A percentile compares a stretch with the other conserved stretches of the same genome.
These are phyloP conservation scores for Zelonia costaricensis DNA, from an alignment of 208 protist species.

Conservation along the genomic window DNA sequence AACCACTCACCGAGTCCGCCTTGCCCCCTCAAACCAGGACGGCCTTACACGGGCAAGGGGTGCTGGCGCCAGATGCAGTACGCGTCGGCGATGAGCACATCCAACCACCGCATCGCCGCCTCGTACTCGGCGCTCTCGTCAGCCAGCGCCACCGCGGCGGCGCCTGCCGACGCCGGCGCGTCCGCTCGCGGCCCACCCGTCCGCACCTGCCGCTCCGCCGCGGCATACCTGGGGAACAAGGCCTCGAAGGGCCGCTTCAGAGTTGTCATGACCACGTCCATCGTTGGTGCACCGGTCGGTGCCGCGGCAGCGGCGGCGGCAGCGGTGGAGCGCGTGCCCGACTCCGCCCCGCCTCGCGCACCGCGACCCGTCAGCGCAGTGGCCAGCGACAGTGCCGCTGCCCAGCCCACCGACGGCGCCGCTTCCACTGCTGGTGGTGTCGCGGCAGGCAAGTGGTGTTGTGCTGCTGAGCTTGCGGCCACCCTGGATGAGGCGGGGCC, in stretches of 20 bases:
- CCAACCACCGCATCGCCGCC: constrained; percentile 50
- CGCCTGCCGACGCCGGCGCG: no score
- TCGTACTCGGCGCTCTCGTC: constrained; percentile 10
- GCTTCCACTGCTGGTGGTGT: no score
- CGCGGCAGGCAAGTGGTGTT: no score
- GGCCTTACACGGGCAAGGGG: background rate
- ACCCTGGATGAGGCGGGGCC: background rate
- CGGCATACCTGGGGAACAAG: constrained; percentile 19
- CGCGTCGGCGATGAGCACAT: constrained; percentile 54
- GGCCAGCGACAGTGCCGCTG: background rate
- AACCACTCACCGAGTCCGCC: no score
- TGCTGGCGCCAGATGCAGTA: constrained; percentile 51
- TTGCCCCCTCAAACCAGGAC: no score
- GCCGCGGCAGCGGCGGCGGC: background rate
- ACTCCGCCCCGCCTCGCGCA: background rate
- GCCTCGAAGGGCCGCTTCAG: constrained; percentile 27
- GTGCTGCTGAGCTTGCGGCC: background rate
- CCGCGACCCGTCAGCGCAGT: background rate
- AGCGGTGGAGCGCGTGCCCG: background rate
- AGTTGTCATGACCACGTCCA: constrained; percentile 25
- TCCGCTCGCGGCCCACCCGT: background rate
- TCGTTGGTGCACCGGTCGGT: constrained; percentile 2
- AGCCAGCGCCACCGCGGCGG: background rate
- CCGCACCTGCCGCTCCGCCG: constrained; percentile 5
- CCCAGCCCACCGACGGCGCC: background rate